Conservation (phyloP, 495 filamentous ascomycete genomes). For the Elaphomyces granulatus region DNA sequence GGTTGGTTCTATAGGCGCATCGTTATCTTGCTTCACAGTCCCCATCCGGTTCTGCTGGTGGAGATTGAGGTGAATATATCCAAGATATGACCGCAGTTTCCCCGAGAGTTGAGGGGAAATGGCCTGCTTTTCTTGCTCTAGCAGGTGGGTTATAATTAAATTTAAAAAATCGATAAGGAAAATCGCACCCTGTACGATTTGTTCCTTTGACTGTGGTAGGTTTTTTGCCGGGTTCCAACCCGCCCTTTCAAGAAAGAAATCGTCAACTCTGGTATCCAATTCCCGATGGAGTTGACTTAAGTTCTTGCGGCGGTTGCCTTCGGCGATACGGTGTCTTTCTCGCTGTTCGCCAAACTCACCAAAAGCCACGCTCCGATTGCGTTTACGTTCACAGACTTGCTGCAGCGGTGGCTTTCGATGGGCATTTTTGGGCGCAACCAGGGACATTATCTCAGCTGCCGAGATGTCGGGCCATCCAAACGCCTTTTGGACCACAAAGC, state of each 20-base stretch:
- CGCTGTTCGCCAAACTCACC: constrained; percentile 29
- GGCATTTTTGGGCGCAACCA: constrained; percentile 28
- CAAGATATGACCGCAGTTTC: constrained; percentile 29
- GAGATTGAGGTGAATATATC: constrained; percentile 30
- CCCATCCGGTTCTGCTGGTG: constrained; percentile 31
- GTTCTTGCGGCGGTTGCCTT: constrained; percentile 33
- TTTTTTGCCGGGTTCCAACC: constrained; percentile 35
- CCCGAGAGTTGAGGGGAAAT: constrained; percentile 26
- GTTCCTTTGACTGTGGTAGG: constrained; percentile 33
- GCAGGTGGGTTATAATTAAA: constrained; percentile 26
- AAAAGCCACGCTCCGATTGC: constrained; percentile 26
- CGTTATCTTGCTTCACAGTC: constrained; percentile 26
- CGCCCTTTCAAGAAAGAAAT: constrained; percentile 31
- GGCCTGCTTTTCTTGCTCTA: constrained; percentile 28
- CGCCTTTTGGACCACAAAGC: constrained; percentile 19
- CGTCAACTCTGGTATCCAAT: constrained; percentile 27
- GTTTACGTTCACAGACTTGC: constrained; percentile 33
- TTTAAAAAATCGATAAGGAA: constrained; percentile 32
- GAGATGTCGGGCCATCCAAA: constrained; percentile 28
- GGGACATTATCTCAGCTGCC: constrained; percentile 20
- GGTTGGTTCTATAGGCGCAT: constrained; percentile 24
- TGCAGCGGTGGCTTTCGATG: constrained; percentile 33
- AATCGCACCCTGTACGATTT: constrained; percentile 33
- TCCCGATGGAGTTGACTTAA: constrained; percentile 31
- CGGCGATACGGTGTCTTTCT: constrained; percentile 34